Evolutionary conservation across 768 basidiomycete genomes (phyloP), one percentile per base, ranked within the genome.

Genomic region (Boletus fagicola): DNA sequence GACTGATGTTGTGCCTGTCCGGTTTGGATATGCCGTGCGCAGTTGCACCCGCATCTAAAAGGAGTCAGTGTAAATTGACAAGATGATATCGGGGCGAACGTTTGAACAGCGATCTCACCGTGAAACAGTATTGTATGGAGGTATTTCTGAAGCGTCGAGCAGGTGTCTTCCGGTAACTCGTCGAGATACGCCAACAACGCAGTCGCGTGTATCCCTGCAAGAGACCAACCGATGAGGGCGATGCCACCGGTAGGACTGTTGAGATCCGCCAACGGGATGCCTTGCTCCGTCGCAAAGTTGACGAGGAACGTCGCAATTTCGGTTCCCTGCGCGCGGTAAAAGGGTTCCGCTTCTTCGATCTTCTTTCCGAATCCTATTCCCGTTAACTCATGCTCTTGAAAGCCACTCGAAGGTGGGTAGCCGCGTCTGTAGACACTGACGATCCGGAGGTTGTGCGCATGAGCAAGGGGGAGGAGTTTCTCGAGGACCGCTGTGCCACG

Each of bases 361-460:
- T 36, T 68, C 57, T 66, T 68, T 30, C 49, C 49, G 4, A 3
- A 16, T 3, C 65, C 65, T 42, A 68, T 38, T 18, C 39, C 38
- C 0, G 31, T 5, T 12, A 66, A 6, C 8, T 66, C 62, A 1
- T 53, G 46, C 7, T 64, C 56, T 18, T 36, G 31, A 40, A 68
- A 71, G 26, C 53, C 38, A 20, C 69, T 68, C 18, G 69, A 69
- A 18, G 69, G 69, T 2, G 50, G 1, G 18, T 71, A 71, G 1
- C 68, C 70, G 7, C 67, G 70, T 49, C 68, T 59, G 39, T 71
- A 60, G 16, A 69, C 20, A n/a, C 62, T 59, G 49, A 69, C 51
- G 35, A 69, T 62, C 26, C 68, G 65, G 12, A 64, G 58, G 28
- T 62, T 44, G 50, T 71, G 62, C 2, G 38, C 28, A 42, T 39